Conservation (phyloP, 2,329 filamentous ascomycete genomes). For the Myriosclerotinia duriaeana region DNA sequence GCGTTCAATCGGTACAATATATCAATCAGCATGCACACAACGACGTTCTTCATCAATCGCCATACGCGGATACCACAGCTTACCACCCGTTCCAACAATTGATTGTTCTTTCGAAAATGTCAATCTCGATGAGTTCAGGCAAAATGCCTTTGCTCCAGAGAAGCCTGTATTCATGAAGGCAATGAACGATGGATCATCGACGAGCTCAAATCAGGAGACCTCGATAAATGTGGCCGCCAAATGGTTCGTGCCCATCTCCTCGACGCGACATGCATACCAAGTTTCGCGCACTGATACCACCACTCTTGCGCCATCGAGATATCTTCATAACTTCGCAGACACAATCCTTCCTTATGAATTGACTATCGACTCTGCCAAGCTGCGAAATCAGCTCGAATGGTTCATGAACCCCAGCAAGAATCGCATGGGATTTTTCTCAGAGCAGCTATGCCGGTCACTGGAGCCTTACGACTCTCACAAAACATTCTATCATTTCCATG, state of each 20-base stretch:
- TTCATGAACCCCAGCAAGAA: neutral
- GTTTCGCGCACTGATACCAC: neutral
- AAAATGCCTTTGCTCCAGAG: conserved; percentile 53
- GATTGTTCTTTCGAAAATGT: conserved; percentile 27
- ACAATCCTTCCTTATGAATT: conserved; percentile 60
- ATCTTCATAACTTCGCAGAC: conserved; percentile 44
- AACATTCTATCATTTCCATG: conserved; percentile 49
- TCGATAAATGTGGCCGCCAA: conserved; percentile 56
- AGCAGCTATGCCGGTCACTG: neutral
- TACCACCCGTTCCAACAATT: conserved; percentile 27
- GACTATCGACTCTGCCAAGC: conserved; percentile 34
- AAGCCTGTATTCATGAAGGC: conserved; percentile 53
- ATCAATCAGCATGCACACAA: conserved; percentile 1
- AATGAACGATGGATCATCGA: conserved; percentile 19
- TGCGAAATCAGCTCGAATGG: neutral
- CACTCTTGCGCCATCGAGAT: conserved; percentile 34
- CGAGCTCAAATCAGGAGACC: conserved; percentile 31
- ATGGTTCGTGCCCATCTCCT: conserved; percentile 55
- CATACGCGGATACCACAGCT: neutral
- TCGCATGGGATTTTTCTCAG: neutral
- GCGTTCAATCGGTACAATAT: neutral
- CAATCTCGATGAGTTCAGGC: conserved; percentile 50
- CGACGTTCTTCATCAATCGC: neutral
- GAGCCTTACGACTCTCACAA: neutral
- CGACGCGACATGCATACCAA: neutral